phyloP scores from a whole-genome alignment of 371 early-diverging fungal species.

The Catenaria anguillulae region DNA sequence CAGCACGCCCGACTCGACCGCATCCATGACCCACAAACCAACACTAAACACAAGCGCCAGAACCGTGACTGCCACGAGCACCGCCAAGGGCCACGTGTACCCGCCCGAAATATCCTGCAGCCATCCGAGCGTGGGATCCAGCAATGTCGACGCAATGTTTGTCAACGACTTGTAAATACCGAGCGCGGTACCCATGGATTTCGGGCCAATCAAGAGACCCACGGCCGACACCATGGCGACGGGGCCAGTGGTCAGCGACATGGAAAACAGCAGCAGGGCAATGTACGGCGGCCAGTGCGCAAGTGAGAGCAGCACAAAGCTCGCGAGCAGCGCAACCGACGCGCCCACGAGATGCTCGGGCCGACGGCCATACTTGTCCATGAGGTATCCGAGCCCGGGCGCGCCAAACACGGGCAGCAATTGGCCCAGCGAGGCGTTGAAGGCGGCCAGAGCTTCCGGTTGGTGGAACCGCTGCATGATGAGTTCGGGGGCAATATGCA shows the following conservation, averaged over 20 bases:
- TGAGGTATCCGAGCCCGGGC: slow-evolving; percentile 45
- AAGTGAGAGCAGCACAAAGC: slow-evolving; percentile 38
- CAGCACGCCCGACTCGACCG: no score
- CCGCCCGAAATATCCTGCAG: slow-evolving; percentile 30
- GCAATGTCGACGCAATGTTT: slow-evolving; percentile 44
- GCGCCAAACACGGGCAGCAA: slow-evolving; percentile 46
- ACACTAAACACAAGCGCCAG: background rate
- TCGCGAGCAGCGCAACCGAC: slow-evolving; percentile 23
- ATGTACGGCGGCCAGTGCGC: slow-evolving; percentile 33
- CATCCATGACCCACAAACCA: no score
- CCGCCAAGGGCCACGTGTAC: background rate
- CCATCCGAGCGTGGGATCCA: slow-evolving; percentile 47
- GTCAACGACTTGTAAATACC: slow-evolving; percentile 49
- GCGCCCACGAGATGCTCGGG: slow-evolving; percentile 34
- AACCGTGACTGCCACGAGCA: background rate
- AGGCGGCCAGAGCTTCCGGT: slow-evolving; percentile 38
- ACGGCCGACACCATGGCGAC: slow-evolving; percentile 48
- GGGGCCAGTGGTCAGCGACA: slow-evolving; percentile 49
- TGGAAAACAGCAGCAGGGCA: slow-evolving; percentile 44
- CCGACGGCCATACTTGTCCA: slow-evolving; percentile 44
- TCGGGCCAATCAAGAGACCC: slow-evolving; percentile 39
- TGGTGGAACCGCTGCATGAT: slow-evolving; percentile 43
- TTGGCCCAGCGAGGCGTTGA: slow-evolving; percentile 47
- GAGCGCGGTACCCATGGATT: slow-evolving; percentile 47
- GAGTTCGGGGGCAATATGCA: slow-evolving; percentile 49